phyloP scores from a whole-genome alignment of 306 rosid genomes.

The Sophora flavescens region DNA sequence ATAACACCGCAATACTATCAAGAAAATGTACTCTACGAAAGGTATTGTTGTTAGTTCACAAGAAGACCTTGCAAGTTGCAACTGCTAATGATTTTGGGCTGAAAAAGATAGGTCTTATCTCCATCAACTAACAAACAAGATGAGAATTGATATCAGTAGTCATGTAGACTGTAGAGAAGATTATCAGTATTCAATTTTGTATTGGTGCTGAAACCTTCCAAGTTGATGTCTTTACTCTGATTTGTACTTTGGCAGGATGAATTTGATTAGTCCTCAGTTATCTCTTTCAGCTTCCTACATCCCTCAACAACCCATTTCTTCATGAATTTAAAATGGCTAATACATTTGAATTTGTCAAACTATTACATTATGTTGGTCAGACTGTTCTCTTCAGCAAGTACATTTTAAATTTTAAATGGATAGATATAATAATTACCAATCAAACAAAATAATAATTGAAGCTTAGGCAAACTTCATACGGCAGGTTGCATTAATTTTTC shows the following conservation, averaged over 20 bases:
- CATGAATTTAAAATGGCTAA: neutral
- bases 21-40: too few species aligned
- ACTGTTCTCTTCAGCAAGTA: neutral
- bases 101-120: neutral
- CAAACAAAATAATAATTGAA: slow-evolving; percentile 21
- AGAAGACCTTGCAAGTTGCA: neutral
- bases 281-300: slow-evolving; percentile 8
- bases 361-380: neutral
- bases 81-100: neutral
- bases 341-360: slow-evolving; percentile 35
- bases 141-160: neutral
- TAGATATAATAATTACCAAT: neutral
- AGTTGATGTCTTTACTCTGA: neutral
- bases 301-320: neutral
- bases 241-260: slow-evolving; percentile 11
- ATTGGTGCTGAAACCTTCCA: neutral
- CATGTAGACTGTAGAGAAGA: neutral
- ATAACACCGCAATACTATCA: too few species aligned
- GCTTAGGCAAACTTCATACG: neutral
- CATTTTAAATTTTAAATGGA: neutral
- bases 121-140: neutral
- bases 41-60: too few species aligned
- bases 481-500: slow-evolving; percentile 12
- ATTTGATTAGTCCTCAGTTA: neutral
- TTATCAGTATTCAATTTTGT: neutral